Base-by-base conservation (phyloP, 1,284 basidiomycete species). In the Ganoderma boninense region DNA sequence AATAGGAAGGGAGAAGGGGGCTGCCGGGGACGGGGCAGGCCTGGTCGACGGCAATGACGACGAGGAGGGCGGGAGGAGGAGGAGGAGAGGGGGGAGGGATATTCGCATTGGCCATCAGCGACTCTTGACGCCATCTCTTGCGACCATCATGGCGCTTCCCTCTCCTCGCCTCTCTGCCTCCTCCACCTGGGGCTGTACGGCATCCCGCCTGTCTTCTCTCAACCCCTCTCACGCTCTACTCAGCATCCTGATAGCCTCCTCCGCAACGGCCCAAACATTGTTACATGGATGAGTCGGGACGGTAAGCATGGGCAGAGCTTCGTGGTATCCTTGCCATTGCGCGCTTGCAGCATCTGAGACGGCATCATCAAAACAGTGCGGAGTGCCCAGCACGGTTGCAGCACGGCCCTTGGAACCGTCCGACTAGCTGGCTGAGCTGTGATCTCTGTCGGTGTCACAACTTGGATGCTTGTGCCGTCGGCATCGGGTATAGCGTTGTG, bases 71-170 rank as follows among this genome's bases (percentile, higher is more conserved):
- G 29, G 43, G 62, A 44, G 63, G 64, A 61, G 62, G 65, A 57
- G 35, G 64, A 35, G 32, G 66, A 64, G n/a, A 42, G 42, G 66
- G 56, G 46, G 66, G 42, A 64, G 64, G 59, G 65, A 67, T 69
- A 69, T 66, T 66, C 67, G 62, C 63, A 46, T 66, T 68, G 70
- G 68, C 70, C 73, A 74, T 74, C 73, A 74, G 60, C 66, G 68
- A 69, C 67, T 67, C 62, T 69, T 71, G 72, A 71, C 72, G 72
- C 69, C 69, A 67, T 63, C 66, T 62, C 64, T 70, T 69, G 70
- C 73, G 73, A 74, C 73, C 73, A 74, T 74, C 73, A 74, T 71
- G 64, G 68, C 69, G 69, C 62, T 32, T 65, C n/a, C 11, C 18
- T 40, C 40, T 7, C 60, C 49, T 64, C 61, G 38, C 52, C n/a